Conservation (phyloP, 352 stramenopile genomes). For the Phytophthora gonapodyides region DNA sequence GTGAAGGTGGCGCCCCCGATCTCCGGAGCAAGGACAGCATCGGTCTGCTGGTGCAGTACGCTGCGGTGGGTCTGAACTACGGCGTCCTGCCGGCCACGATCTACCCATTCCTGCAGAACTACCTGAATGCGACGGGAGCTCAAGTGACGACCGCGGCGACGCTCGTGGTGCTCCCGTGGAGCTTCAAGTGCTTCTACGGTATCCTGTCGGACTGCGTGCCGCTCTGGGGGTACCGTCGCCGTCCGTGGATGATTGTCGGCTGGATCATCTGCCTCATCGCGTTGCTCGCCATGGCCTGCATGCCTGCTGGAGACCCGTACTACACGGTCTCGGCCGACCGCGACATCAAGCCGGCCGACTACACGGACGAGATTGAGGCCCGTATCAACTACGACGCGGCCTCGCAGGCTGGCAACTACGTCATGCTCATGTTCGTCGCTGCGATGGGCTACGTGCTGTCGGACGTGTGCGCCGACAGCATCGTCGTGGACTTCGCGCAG, state of each 20-base stretch:
- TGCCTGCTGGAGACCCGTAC: slow-evolving; percentile 31
- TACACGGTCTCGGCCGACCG: slow-evolving; percentile 23
- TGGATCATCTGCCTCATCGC: slow-evolving; percentile 30
- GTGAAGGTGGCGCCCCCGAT: slow-evolving; percentile 26
- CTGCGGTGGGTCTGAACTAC: slow-evolving; percentile 40
- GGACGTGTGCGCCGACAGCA: too few relatives aligned
- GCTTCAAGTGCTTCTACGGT: slow-evolving; percentile 56
- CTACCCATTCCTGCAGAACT: slow-evolving; percentile 48
- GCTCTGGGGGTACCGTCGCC: slow-evolving; percentile 32
- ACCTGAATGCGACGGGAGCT: slow-evolving; percentile 33
- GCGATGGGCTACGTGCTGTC: slow-evolving; percentile 29
- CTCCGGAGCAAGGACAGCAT: slow-evolving; percentile 35
- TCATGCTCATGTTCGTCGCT: slow-evolving; percentile 45
- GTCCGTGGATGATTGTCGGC: slow-evolving; percentile 35
- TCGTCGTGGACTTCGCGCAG: slow-evolving; percentile 35
- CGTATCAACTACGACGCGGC: slow-evolving; percentile 12
- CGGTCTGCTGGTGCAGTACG: slow-evolving; percentile 43
- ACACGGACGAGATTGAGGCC: too few relatives aligned
- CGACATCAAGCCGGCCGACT: slow-evolving; percentile 6
- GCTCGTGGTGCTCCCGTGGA: slow-evolving; percentile 58
- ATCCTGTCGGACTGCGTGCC: slow-evolving; percentile 59
- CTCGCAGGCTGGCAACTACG: slow-evolving; percentile 26
- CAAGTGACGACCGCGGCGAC: slow-evolving; percentile 27
- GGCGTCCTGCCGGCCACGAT: slow-evolving; percentile 28
- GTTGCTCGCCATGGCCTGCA: slow-evolving; percentile 28